Evolutionary conservation across 306 rosid species (phyloP), one percentile per base, ranked within the genome.

Genomic region (Cucurbita maxima): DNA sequence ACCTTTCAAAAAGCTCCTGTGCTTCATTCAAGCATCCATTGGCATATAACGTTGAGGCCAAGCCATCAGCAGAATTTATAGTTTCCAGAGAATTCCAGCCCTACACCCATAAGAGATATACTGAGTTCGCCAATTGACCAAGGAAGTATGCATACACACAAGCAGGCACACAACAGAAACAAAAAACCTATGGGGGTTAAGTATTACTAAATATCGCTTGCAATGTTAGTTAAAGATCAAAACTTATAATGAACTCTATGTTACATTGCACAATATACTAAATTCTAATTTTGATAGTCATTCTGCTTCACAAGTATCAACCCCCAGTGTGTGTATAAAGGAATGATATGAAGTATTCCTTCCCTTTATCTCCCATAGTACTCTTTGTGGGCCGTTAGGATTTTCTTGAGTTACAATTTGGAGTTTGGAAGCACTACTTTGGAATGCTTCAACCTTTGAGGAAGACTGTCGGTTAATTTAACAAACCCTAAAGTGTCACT

Each of bases 1-100:
- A 92, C 98, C 90, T 88, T 84, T 90, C 91, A 78, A 93, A 88
- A 84, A 93, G 96, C 75, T 90, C 96, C 73, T 84, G 81, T 44
- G 96, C 84, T 69, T 88, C 96, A 81, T 84, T 82, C 60, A 86
- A 76, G 70, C 72, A 84, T 61, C 86, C 71, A 50, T 80, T 76
- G 16, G 92, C 84, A 75, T 83, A 90, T 53, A 90, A 79, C 54
- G 86, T 88, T 79, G 84, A 74, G 72, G 98, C 98, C 61, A 92
- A 80, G 59, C 88, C 82, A 69, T 92, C 96, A 36, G 96, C 98
- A 37, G 84, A 86, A 79, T 81, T 76, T 79, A 86, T 78, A 48
- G 96, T 88, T 71, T 86, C 96, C 88, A 88, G 74, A 43, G 93
- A 88, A 82, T 78, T 76, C 96, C 96, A 92, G 61, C 93, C 98